Base-by-base conservation (phyloP, 768 basidiomycete genomes). In the Gautieria morchelliformis region DNA sequence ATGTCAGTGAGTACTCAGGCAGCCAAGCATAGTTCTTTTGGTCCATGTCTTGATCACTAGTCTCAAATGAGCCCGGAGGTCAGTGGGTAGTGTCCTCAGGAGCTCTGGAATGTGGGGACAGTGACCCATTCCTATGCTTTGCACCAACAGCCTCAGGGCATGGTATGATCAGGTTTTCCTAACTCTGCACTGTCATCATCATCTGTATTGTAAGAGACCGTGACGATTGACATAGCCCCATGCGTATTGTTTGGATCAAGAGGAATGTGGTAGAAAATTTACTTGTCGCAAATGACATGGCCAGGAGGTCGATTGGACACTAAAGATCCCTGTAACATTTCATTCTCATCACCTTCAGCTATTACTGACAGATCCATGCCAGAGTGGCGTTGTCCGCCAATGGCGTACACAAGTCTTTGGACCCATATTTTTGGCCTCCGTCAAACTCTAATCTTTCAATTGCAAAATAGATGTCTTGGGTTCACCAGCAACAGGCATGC, bases 331-430 rank as follows among this genome's bases (percentile, higher is more conserved):
- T 4, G 52, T 41, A 8, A 63, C 50, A 52, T 60, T 68, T 37
- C 67, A 67, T 55, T 87, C 83, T 4, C 72, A 63, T 87, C 83
- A 53, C 80, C 85, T 69, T 88, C 87, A 0, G 77, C 81, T 55
- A 88, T 87, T 54, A 85, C 75, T 30, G 86, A 89, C 37, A 89
- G 68, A 39, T 58, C 59, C 15, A 42, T 61, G n/a, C 64, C 62
- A 67, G 35, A 72, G 68, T 49, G 22, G 7, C 32, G 39, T 49
- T 39, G 5, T 35, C 37, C 58, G 30, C 24, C 20, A 53, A 24
- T 17, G 30, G 20, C 2, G 32, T 48, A 17, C 17, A 55, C 41
- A 44, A 59, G 17, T 39, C 67, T 75, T 15, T 61, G 69, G 37
- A 74, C 63, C 6, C 74, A 69, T 54, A 61, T 63, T 46, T 62